Evolutionary conservation across 1,284 basidiomycete species (phyloP).

Genomic region (Cerrena zonata): DNA sequence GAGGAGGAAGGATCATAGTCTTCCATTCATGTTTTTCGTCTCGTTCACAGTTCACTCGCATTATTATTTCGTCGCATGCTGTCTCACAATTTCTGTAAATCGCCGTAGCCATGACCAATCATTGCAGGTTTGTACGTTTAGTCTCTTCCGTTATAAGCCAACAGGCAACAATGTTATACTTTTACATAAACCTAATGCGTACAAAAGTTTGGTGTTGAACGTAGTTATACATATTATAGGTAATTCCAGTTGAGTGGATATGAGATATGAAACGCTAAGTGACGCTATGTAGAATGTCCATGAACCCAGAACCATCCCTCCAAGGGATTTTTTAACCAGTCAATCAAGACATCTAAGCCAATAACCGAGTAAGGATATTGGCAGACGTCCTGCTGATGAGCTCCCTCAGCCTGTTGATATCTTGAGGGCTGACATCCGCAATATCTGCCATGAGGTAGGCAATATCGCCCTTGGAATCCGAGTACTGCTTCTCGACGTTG

Average conservation of each 20-base stretch:
- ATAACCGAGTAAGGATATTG: slow-evolving; percentile 84
- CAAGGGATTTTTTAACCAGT: slow-evolving; percentile 23
- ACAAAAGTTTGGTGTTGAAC: slow-evolving; percentile 11
- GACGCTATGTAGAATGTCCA: slow-evolving; percentile 13
- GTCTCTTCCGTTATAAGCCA: neutral
- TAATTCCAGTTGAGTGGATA: slow-evolving; percentile 29
- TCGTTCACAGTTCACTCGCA: neutral
- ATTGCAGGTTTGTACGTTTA: neutral
- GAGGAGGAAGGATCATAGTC: slow-evolving; percentile 61
- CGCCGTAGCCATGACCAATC: neutral
- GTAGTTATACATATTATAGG: slow-evolving; percentile 6
- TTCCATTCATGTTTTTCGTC: neutral
- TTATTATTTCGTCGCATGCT: neutral
- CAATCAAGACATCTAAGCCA: slow-evolving; percentile 43
- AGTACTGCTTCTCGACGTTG: slow-evolving; percentile 99
- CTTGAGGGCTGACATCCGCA: slow-evolving; percentile 78
- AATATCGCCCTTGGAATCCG: slow-evolving; percentile 91
- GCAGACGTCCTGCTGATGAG: slow-evolving; percentile 77
- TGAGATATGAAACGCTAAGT: slow-evolving; percentile 11
- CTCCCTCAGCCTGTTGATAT: slow-evolving; percentile 80
- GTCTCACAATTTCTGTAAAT: neutral
- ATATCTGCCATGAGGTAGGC: slow-evolving; percentile 97
- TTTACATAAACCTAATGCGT: slow-evolving; percentile 9
- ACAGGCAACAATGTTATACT: slow-evolving; percentile 6
- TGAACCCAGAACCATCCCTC: slow-evolving; percentile 27